These are phyloP conservation scores for Pestalotiopsis sp. DNA, from an alignment of 2,329 filamentous ascomycete species.

Conservation along the genomic window DNA sequence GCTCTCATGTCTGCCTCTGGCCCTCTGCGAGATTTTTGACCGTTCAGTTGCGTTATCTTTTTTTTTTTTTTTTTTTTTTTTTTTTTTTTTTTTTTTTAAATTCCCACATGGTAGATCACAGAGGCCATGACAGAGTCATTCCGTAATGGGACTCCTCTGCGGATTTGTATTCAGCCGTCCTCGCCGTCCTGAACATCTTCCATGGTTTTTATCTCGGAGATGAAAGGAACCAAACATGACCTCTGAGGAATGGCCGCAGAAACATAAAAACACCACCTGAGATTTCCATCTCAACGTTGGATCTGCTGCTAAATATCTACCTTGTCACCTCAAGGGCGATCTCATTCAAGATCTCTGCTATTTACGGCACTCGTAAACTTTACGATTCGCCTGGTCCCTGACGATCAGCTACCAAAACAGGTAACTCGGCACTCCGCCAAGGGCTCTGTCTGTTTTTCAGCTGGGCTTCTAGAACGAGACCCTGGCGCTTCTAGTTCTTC, in stretches of 20 bases:
- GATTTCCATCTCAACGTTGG: too few relatives aligned
- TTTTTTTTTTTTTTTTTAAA: neutral
- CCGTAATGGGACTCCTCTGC: neutral
- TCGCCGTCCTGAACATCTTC: too few relatives aligned
- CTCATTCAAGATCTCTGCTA: neutral
- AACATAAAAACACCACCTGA: too few relatives aligned
- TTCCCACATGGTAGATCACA: neutral
- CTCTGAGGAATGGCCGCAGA: too few relatives aligned
- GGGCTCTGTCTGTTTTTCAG: neutral
- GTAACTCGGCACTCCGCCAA: neutral
- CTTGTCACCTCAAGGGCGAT: neutral
- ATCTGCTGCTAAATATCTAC: too few relatives aligned
- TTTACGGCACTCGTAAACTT: neutral
- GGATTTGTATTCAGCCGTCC: neutral
- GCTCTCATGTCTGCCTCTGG: neutral
- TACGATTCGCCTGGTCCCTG: neutral
- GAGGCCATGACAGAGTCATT: neutral
- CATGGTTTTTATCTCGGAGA: too few relatives aligned
- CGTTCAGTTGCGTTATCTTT: neutral
- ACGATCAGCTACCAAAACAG: neutral
- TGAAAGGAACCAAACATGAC: too few relatives aligned
- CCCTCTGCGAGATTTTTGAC: neutral
- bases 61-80: neutral
- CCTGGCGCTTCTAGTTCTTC: neutral
- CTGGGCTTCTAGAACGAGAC: constrained; percentile 1